Evolutionary conservation across 257 asterid species (phyloP), one percentile per base, ranked within the genome.

Genomic region (Solanum boliviense): DNA sequence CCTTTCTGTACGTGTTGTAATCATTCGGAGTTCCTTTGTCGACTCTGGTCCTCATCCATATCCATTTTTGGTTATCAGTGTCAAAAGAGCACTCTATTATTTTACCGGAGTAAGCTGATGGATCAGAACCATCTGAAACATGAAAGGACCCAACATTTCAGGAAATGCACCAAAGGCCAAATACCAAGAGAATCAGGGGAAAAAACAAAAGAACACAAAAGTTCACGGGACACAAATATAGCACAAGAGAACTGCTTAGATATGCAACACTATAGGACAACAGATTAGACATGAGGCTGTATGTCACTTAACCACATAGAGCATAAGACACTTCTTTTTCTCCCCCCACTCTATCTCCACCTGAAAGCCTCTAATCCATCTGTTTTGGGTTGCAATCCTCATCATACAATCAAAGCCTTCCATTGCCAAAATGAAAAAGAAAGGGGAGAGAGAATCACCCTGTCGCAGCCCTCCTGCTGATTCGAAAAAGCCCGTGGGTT

Each of bases 21-120:
- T 97, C 99, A 75, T 97, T 97, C 15, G 99, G 99, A 23, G 91
- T 91, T 88, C 96, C 98, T 93, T 97, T 97, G 89, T 97, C 99
- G 29, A 92, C 79, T 92, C 99, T 94, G 74, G 94, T 92, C 88
- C 99, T 92, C 98, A 97, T 94, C 82, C 98, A 97, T 67, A 90
- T 89, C 99, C 99, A 97, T 67, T 88, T 95, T 8, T 91, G 88
- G 84, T 92, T 95, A 89, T 94, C 94, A 2, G 94, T 89, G 79
- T 92, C 90, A 96, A 96, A 94, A 23, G 98, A 92, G 89, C 99
- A 97, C 93, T 97, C 99, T 3, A 97, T 91, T 20, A 97, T 96
- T 93, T 96, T 97, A 58, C 99, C 99, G 34, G 95, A 87, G 84
- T 88, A 94, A 13, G 93, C 78, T 76, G 94, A 89, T 75, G 96